phyloP scores from a whole-genome alignment of 2,329 filamentous ascomycete genomes.

The Talaromyces sp. region DNA sequence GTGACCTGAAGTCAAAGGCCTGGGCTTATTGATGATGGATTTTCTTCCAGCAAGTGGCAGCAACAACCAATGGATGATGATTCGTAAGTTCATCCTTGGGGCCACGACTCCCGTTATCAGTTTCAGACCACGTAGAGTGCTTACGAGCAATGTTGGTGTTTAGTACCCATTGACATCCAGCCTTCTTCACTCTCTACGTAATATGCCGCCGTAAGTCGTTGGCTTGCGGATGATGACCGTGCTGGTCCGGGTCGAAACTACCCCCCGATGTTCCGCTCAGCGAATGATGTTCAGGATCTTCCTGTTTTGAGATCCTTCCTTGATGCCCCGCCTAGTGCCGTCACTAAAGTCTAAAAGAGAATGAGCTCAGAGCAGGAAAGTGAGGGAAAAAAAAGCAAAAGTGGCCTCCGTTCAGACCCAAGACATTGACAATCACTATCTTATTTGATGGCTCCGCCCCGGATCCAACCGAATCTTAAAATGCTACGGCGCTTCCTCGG shows the following conservation, averaged over 20 bases:
- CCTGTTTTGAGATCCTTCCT: background rate
- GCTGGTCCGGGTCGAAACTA: background rate
- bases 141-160: background rate
- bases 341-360: background rate
- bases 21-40: background rate
- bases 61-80: background rate
- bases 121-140: background rate
- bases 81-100: background rate
- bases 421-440: slow-evolving; percentile 2
- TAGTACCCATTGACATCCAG: background rate
- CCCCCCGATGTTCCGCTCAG: background rate
- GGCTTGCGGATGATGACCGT: background rate
- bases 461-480: slow-evolving; percentile 5
- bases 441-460: slow-evolving; percentile 7
- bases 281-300: background rate
- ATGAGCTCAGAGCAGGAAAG: background rate
- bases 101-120: background rate
- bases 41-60: background rate
- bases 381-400: background rate
- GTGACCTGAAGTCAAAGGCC: background rate
- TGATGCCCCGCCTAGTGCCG: slow-evolving; percentile 5
- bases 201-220: background rate
- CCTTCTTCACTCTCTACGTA: background rate
- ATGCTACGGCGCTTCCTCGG: slow-evolving; percentile 7
- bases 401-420: background rate